Evolutionary conservation across 1,284 basidiomycete genomes (phyloP).

Genomic region (Ceratobasidium sp.): DNA sequence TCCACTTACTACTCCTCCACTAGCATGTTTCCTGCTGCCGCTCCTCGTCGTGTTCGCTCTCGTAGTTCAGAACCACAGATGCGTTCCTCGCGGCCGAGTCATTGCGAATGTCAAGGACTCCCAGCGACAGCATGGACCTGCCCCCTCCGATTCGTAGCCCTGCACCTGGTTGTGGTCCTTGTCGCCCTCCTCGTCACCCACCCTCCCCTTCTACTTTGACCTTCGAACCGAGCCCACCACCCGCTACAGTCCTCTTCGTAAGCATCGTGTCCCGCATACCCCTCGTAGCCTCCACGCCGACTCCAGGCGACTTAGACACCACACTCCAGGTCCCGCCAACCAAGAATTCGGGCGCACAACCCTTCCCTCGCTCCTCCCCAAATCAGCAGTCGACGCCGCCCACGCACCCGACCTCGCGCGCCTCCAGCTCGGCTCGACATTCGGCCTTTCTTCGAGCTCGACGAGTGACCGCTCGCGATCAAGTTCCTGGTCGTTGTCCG

Average conservation of each 20-base stretch:
- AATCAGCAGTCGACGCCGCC: not conserved
- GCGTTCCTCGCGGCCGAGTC: no score
- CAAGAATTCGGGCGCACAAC: not conserved
- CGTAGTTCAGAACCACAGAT: not conserved
- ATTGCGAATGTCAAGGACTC: no score
- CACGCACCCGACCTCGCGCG: slow-evolving; percentile 13
- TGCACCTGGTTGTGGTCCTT: no score
- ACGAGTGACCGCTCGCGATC: slow-evolving; percentile 32
- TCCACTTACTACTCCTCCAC: not conserved
- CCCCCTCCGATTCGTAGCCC: no score
- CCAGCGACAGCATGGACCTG: no score
- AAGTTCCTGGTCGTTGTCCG: slow-evolving; percentile 22
- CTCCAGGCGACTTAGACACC: slow-evolving; percentile 15
- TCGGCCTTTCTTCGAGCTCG: slow-evolving; percentile 38
- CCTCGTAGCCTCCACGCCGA: slow-evolving; percentile 22
- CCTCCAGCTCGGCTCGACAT: slow-evolving; percentile 22
- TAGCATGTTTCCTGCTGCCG: not conserved
- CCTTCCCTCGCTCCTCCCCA: not conserved
- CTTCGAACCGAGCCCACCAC: not conserved
- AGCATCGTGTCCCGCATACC: slow-evolving; percentile 31
- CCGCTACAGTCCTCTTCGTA: slow-evolving; percentile 8
- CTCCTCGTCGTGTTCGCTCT: not conserved
- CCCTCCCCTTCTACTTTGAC: no score
- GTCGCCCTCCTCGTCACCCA: no score
- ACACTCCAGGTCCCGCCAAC: not conserved